Conservation (phyloP, 352 stramenopile species). For the Nothophytophthora sp. region DNA sequence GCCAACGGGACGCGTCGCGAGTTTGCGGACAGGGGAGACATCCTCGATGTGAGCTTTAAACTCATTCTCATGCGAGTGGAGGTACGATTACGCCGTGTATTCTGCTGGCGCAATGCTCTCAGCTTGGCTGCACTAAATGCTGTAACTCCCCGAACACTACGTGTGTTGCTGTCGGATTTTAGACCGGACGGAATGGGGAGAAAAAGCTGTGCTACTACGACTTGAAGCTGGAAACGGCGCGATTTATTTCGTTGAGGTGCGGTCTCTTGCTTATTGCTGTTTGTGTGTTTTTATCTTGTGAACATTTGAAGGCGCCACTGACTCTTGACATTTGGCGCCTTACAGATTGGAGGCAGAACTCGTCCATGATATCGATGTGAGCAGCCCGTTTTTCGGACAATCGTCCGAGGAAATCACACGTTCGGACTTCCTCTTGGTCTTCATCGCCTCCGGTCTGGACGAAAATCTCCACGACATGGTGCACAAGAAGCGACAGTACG, state of each 20-base stretch:
- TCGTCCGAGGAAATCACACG: constrained; percentile 24
- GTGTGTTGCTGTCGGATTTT: no score
- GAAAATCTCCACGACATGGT: constrained; percentile 66
- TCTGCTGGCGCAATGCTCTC: no score
- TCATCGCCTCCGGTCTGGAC: constrained; percentile 60
- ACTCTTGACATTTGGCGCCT: no score
- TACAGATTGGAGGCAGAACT: constrained; percentile 54
- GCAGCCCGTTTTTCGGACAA: constrained; percentile 49
- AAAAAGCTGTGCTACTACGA: constrained; percentile 73
- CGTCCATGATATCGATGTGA: constrained; percentile 39
- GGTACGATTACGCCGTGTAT: constrained; percentile 18
- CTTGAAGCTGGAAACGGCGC: constrained; percentile 42
- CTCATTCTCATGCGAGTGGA: constrained; percentile 67
- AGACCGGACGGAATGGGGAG: constrained; percentile 37
- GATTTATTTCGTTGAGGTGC: constrained; percentile 52
- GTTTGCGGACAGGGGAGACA: constrained; percentile 42
- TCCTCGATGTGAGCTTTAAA: constrained; percentile 61
- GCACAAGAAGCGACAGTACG: constrained; percentile 55
- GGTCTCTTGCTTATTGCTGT: neutral
- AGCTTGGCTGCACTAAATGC: no score
- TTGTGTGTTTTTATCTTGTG: no score
- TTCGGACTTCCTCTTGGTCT: constrained; percentile 54
- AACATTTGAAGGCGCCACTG: no score
- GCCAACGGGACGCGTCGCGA: constrained; percentile 54
- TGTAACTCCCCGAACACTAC: no score